Percentiles rank a stretch among this genome's conserved stretches.
Conservation (phyloP, 345 rosid species). For the Gossypium turneri region DNA sequence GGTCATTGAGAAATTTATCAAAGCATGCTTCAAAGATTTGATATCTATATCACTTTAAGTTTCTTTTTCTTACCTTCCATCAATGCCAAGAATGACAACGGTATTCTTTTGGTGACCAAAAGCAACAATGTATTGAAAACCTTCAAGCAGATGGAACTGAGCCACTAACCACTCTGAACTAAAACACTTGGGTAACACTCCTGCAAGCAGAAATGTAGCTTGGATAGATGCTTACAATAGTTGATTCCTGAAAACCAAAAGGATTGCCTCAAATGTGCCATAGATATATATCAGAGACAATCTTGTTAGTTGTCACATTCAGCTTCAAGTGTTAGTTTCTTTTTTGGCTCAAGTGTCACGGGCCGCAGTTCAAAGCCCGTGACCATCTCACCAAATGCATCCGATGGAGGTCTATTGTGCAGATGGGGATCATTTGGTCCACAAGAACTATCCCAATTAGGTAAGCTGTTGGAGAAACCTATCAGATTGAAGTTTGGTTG, state of each 20-base stretch:
- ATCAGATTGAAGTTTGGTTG: too few relatives aligned
- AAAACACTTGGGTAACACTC: conserved; percentile 91
- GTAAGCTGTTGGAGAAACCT: too few relatives aligned
- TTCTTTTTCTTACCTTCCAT: conserved; percentile 65
- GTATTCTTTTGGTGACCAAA: conserved; percentile 91
- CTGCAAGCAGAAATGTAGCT: conserved; percentile 30
- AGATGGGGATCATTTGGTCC: too few relatives aligned
- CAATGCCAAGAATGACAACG: conserved; percentile 80
- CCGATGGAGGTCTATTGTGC: too few relatives aligned
- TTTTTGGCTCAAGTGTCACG: neutral
- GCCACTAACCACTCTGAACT: conserved; percentile 98
- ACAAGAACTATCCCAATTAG: too few relatives aligned
- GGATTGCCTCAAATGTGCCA: neutral
- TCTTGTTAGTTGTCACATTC: neutral
- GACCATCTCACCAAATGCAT: too few relatives aligned
- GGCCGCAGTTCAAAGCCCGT: too few relatives aligned
- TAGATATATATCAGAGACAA: neutral
- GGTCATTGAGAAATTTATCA: too few relatives aligned
- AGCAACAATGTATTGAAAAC: conserved; percentile 76
- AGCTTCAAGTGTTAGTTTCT: neutral
- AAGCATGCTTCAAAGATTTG: neutral
- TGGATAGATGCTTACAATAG: neutral
- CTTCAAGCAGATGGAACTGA: conserved; percentile 79
- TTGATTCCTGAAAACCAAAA: neutral
- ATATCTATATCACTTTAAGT: neutral